These are phyloP conservation scores for Coprinellus micaceus DNA, from an alignment of 768 basidiomycete species.

Conservation along the genomic window DNA sequence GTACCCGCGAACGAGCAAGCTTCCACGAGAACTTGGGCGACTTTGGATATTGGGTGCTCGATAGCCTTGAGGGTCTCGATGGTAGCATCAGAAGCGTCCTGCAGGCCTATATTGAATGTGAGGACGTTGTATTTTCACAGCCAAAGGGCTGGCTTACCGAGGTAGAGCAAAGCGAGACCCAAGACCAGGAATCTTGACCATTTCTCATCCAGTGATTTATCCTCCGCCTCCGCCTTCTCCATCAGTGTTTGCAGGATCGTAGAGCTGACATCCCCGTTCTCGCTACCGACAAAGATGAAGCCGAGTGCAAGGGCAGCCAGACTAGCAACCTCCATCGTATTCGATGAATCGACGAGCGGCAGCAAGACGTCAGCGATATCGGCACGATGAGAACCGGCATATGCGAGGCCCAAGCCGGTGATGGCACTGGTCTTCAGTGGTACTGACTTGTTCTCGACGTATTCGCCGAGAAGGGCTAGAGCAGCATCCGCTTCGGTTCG, in stretches of 20 bases:
- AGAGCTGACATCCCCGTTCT: conserved; percentile 87
- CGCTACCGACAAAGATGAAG: conserved; percentile 94
- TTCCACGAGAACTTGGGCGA: conserved; percentile 88
- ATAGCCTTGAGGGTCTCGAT: conserved; percentile 92
- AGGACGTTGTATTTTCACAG: no score
- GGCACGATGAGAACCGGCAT: conserved; percentile 88
- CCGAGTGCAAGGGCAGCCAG: conserved; percentile 86
- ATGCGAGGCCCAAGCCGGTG: conserved; percentile 90
- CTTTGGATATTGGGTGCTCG: conserved; percentile 86
- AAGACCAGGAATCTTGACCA: conserved; percentile 91
- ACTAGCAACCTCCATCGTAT: conserved; percentile 86
- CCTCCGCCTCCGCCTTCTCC: conserved; percentile 65
- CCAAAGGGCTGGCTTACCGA: no score
- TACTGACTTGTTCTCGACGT: conserved; percentile 82
- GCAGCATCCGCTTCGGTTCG: conserved; percentile 93
- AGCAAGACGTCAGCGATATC: conserved; percentile 78
- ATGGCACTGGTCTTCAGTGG: conserved; percentile 85
- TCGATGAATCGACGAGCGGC: conserved; percentile 76
- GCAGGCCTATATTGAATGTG: conserved; percentile 68
- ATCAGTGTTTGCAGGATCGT: conserved; percentile 89
- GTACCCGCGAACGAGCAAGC: conserved; percentile 94
- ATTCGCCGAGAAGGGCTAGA: conserved; percentile 84
- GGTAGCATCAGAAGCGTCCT: conserved; percentile 91
- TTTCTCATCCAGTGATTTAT: conserved; percentile 80
- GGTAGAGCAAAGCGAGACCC: conserved; percentile 84